A percentile compares a stretch with the other conserved stretches of the same genome.
Evolutionary conservation across 208 protist genomes (phyloP).

Genomic region (Balamuthia mandrillaris): DNA sequence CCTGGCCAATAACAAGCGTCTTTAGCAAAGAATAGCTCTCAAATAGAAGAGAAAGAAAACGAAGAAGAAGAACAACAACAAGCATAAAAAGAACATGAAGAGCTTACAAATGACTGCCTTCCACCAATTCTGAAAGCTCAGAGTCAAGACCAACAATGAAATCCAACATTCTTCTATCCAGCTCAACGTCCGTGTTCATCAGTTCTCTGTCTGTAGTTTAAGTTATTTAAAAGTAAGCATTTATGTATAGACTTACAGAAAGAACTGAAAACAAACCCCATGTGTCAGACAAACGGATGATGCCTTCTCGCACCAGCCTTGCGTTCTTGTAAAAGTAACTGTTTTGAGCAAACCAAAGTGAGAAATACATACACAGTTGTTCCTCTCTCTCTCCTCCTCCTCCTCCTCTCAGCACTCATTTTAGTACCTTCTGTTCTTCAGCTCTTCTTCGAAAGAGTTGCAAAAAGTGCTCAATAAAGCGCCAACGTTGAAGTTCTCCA

Average conservation of each 20-base stretch:
- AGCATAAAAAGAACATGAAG: background rate
- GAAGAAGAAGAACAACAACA: too few species aligned
- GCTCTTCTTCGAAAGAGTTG: background rate
- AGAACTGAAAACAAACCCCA: background rate
- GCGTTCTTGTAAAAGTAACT: constrained; percentile 54
- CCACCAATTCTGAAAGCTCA: constrained; percentile 55
- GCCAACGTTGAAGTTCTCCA: background rate
- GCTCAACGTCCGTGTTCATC: constrained; percentile 8
- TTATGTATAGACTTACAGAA: background rate
- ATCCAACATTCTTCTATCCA: constrained; percentile 57
- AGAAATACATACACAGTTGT: background rate
- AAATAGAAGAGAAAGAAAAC: background rate
- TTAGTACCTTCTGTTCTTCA: background rate
- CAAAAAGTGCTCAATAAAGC: background rate
- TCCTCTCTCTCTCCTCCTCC: constrained; percentile 22
- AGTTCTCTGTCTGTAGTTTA: background rate
- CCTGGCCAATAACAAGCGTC: constrained; percentile 33
- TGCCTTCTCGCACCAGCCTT: constrained; percentile 42
- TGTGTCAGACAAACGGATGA: constrained; percentile 8
- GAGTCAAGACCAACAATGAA: constrained; percentile 59
- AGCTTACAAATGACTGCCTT: constrained; percentile 42
- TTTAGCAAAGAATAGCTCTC: background rate
- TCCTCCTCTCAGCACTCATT: background rate
- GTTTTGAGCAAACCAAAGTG: background rate
- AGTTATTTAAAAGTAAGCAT: background rate